Evolutionary conservation across 2,329 filamentous ascomycete species (phyloP), one percentile per base, ranked within the genome.

Genomic region (Fusarium piperis): DNA sequence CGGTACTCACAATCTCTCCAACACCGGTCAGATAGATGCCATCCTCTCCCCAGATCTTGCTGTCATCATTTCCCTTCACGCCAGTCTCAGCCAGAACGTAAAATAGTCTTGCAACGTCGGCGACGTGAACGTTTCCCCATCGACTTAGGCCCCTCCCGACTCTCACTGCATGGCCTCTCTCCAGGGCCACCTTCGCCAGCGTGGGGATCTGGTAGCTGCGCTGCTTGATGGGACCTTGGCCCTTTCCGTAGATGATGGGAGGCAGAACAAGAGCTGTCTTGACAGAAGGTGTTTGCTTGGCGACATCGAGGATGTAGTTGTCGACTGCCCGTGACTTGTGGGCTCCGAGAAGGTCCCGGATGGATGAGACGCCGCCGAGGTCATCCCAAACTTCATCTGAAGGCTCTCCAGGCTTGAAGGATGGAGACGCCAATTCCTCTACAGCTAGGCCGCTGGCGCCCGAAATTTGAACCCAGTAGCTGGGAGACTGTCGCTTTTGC

Each of bases 141-240:
- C 74, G 64, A 32, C 73, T 79, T 41, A 78, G 58, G 2, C 82
- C 82, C 44, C 76, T 71, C 12, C 80, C 80, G 10, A 82, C 73
- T 58, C 73, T 74, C 0, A 83, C 71, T 11, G 76, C 79, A n/a
- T 76, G 74, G 0, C 78, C 76, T 4, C 76, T 65, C 68, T 81
- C 63, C 6, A 85, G 64, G 0, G 81, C 80, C 7, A 75, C 77
- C 26, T 75, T 71, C 3, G 77, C 74, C 0, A 85, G 77, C 15
- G 79, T 75, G 2, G 83, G 83, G 35, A 84, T 76, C 67, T 85
- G 83, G 6, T 84, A 77, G 62, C 82, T 84, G 15, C 81, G 78
- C 67, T 79, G 77, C 41, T 84, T 83, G 4, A 78, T 72, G 1
- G 80, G 79, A 0, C 83, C 83, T 16, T 78, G 59, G 0, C 83